Base-by-base conservation (phyloP, 345 rosid genomes). In the Conringia planisiliqua region DNA sequence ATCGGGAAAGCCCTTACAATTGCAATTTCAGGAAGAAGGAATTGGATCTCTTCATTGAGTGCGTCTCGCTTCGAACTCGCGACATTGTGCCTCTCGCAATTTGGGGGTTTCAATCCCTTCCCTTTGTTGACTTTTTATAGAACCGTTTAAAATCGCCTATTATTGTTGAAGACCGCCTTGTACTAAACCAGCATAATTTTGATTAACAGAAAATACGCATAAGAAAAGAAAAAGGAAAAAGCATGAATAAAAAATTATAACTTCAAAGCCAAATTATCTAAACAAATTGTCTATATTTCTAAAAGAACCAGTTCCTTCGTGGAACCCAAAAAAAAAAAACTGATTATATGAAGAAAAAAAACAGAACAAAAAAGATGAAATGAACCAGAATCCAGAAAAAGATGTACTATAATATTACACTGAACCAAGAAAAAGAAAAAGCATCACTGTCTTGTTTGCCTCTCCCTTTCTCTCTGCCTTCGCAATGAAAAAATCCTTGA, bases 401-500 rank as follows among this genome's bases (percentile, higher is more conserved):
- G 32, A 7, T 14, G 59, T 57, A 35, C 47, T 29, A 44, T 20
- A 43, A 55, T 42, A 57, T 59, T 75, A 68, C 69, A 60, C n/a
- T 20, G 38, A 68, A 75, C 69, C 29, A 75, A 48, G 39, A 74
- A 46, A 16, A 68, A 74, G 44, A 11, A 67, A 48, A 75, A 9
- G 51, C 69, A 60, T 60, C 73, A 40, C 14, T 68, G 36, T 39
- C 43, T 48, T 50, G 47, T 39, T 14, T 47, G 46, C 26, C 18
- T 52, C 44, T 38, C 36, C 10, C 18, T 32, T 4, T 68, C 16
- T 48, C 36, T 75, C 20, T 67, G 66, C 72, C 54, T 67, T 67
- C 18, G 68, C 68, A 67, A 47, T 75, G 62, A 46, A 59, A 74
- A 74, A 74, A 35, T 39, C 68, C 68, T 40, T 68, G 1, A 68